These are phyloP conservation scores for Primulina eburnea DNA, from an alignment of 257 asterid genomes.

Conservation along the genomic window DNA sequence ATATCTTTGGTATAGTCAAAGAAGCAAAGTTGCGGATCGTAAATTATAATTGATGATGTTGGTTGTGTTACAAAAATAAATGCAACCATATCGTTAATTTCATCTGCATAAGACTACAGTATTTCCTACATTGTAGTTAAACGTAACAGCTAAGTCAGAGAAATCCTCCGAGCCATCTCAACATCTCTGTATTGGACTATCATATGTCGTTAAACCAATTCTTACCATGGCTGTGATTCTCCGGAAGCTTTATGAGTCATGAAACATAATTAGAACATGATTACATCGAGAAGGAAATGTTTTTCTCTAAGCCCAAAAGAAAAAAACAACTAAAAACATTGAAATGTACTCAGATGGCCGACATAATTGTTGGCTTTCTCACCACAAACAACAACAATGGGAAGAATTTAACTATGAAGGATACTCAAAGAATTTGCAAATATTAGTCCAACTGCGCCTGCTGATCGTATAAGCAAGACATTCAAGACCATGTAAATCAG, in stretches of 20 bases:
- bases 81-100: no score
- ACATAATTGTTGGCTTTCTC: not conserved
- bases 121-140: constrained; percentile 9
- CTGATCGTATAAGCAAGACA: constrained; percentile 68
- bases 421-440: constrained; percentile 93
- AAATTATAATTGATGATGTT: constrained; percentile 1
- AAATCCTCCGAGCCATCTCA: constrained; percentile 12
- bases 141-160: not conserved
- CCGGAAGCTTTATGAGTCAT: not conserved
- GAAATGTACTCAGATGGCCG: not conserved
- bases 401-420: constrained; percentile 40
- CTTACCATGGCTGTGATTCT: not conserved
- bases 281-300: not conserved
- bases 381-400: not conserved
- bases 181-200: not conserved
- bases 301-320: not conserved
- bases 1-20: constrained; percentile 72
- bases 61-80: not conserved
- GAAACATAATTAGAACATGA: not conserved
- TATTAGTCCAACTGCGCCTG: constrained; percentile 88
- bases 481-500: constrained; percentile 64
- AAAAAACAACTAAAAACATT: no score
- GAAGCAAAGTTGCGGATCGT: constrained; percentile 25
- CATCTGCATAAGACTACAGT: not conserved
- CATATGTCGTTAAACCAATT: not conserved